Evolutionary conservation across 495 filamentous ascomycete species (phyloP), one percentile per base, ranked within the genome.

Genomic region (Neurospora sublineolata): DNA sequence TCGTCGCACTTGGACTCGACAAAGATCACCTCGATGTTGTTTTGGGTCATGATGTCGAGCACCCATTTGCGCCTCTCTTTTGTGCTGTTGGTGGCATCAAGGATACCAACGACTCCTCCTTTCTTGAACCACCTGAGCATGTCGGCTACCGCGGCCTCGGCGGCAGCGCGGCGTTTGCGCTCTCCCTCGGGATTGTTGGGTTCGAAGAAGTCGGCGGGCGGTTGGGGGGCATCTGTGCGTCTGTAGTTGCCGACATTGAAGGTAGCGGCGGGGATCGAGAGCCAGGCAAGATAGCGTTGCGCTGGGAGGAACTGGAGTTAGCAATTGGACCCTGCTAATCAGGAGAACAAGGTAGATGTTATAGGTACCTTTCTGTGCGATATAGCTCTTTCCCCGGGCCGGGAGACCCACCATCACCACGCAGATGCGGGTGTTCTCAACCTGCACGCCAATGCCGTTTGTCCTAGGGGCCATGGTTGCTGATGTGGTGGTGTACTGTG

Each of bases 381-480:
- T 98, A 76, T 97, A 89, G 81, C 92, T 95, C 86, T 99, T 99
- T 77, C 95, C 95, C 69, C 95, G 87, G 71, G 95, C 95, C 46
- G 95, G 95, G 73, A 99, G 84, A 52, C 95, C 95, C 67, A 99
- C 95, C 95, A 99, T 97, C 70, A 98, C 92, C n/a, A 99, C 94
- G 77, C 94, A 97, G 80, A 99, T 97, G 77, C 91, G 91, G 38
- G 92, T 93, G 76, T 97, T 93, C 83, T 97, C 95, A 73, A 91
- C 92, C 92, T 96, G 89, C 73, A 86, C 78, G 40, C 80, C 84
- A 74, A 83, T 76, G 72, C 83, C 82, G 69, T 85, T 86, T 80
- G 78, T 81, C 71, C 74, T 80, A 69, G 81, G 82, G 73, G 81
- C 78, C 84, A 85, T 85, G 23, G 40, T 78, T 76, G 75, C 71